A percentile compares a stretch with the other conserved stretches of the same genome.
Evolutionary conservation across 2,329 filamentous ascomycete genomes (phyloP).

Genomic region (Chaetomium sp.): DNA sequence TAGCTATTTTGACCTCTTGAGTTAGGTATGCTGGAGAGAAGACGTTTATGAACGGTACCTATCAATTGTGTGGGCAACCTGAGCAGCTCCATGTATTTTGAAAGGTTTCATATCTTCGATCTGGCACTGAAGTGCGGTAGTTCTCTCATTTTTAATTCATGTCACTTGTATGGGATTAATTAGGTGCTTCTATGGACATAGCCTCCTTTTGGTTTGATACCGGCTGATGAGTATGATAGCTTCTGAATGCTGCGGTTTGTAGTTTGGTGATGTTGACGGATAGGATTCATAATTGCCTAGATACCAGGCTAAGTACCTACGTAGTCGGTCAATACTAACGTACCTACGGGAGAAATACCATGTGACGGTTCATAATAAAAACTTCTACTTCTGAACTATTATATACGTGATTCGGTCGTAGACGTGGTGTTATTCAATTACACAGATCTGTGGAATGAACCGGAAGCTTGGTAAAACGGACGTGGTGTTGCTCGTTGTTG

Average conservation of each 20-base stretch:
- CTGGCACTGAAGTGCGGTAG: too few relatives aligned
- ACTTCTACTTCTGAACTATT: neutral
- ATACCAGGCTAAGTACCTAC: too few relatives aligned
- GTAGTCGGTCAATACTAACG: neutral
- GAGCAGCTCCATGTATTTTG: too few relatives aligned
- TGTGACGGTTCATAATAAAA: neutral
- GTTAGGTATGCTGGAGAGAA: neutral
- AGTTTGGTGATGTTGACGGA: neutral
- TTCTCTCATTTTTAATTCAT: too few relatives aligned
- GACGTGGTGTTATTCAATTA: neutral
- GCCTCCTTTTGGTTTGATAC: neutral
- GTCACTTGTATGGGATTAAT: too few relatives aligned
- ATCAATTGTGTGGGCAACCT: neutral
- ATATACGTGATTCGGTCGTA: neutral
- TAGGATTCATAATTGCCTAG: neutral
- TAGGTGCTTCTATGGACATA: too few relatives aligned
- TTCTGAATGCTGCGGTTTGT: neutral
- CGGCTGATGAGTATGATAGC: neutral
- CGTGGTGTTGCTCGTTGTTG: neutral
- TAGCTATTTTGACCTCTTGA: neutral
- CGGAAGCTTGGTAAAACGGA: neutral
- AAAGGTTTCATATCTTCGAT: too few relatives aligned
- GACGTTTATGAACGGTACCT: neutral
- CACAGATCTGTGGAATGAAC: neutral
- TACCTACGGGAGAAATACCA: neutral